phyloP scores from a whole-genome alignment of 2,329 filamentous ascomycete genomes.

The Ophiostoma perfectum region DNA sequence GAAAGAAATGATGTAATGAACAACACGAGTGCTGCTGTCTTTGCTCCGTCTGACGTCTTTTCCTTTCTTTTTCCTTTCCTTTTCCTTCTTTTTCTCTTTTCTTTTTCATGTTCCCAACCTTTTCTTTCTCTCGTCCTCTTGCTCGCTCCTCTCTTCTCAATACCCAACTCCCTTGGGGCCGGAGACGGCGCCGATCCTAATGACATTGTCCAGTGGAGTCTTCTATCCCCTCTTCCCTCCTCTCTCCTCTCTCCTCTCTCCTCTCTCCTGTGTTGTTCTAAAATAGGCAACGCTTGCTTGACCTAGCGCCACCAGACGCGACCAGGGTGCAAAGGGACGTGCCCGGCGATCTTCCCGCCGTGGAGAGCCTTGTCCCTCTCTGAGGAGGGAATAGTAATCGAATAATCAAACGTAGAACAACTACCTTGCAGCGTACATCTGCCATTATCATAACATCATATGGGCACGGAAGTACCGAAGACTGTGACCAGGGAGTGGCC shows the following conservation, averaged over 20 bases:
- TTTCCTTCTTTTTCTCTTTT: not conserved
- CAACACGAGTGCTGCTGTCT: not conserved
- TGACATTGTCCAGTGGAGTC: constrained; percentile 4
- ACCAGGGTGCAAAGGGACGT: constrained; percentile 7
- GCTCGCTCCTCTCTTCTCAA: not conserved
- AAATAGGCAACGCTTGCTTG: constrained; percentile 1
- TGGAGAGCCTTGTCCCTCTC: not conserved
- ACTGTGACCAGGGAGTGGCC: not conserved
- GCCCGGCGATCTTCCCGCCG: not conserved
- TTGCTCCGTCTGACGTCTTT: not conserved
- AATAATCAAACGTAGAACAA: not conserved
- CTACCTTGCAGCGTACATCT: no score
- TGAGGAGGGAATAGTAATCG: constrained; percentile 3
- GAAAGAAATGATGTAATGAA: not conserved
- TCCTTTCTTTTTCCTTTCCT: not conserved
- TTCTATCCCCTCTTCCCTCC: not conserved
- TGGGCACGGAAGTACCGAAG: not conserved
- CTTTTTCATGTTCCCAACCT: not conserved
- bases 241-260: not conserved
- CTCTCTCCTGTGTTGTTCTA: constrained; percentile 5
- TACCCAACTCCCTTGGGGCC: not conserved
- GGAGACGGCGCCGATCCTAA: constrained; percentile 2
- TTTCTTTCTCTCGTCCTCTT: no score
- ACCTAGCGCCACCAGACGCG: not conserved
- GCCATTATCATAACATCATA: not conserved